phyloP scores from a whole-genome alignment of 441 rosid genomes.

The Pelargonium australe region DNA sequence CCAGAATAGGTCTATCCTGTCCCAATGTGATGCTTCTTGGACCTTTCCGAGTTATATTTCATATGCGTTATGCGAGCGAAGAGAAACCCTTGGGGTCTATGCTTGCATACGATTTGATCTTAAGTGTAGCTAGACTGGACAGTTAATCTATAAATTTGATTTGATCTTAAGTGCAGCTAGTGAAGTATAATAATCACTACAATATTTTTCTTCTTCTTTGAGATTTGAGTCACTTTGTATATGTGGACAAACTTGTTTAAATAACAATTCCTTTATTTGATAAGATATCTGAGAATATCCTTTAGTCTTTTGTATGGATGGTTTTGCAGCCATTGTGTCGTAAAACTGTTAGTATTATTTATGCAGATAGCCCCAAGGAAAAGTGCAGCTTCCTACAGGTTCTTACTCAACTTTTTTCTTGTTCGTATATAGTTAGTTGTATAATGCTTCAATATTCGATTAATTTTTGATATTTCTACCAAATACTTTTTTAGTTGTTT shows the following conservation, averaged over 20 bases:
- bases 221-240: neutral
- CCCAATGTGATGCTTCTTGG: too few species aligned
- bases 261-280: neutral
- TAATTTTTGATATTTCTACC: neutral
- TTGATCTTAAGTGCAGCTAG: too few species aligned
- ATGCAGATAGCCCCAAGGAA: slow-evolving; percentile 96
- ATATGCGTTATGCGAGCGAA: too few species aligned
- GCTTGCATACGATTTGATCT: neutral
- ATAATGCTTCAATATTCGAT: neutral
- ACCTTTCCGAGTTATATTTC: too few species aligned
- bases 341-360: slow-evolving; percentile 24
- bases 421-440: neutral
- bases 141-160: neutral
- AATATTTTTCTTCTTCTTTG: neutral
- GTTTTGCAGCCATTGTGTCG: neutral
- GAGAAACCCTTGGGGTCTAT: neutral
- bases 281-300: slow-evolving; percentile 1
- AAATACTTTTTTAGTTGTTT: neutral
- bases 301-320: neutral
- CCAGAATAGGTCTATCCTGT: too few species aligned
- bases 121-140: neutral
- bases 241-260: too few species aligned
- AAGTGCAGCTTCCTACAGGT: slow-evolving; percentile 97
- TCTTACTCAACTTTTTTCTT: slow-evolving; percentile 17
- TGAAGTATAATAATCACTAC: neutral